phyloP scores from a whole-genome alignment of 2,329 filamentous ascomycete genomes.

The Nannizziopsis barbatae region DNA sequence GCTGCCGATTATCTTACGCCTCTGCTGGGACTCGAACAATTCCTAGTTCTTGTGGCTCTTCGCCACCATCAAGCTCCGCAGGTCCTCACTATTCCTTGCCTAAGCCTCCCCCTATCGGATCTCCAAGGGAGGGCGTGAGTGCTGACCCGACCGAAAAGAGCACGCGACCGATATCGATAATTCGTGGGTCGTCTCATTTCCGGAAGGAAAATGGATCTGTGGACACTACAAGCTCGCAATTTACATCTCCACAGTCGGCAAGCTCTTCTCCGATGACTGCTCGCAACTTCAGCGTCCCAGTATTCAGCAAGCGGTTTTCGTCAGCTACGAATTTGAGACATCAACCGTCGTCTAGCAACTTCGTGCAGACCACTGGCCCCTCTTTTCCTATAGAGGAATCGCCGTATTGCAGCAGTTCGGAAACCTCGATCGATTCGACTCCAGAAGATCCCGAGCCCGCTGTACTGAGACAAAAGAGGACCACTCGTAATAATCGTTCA shows the following conservation, averaged over 20 bases:
- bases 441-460: neutral
- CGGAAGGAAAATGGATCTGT: neutral
- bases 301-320: slow-evolving; percentile 26
- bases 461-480: neutral
- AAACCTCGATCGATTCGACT: slow-evolving; percentile 4
- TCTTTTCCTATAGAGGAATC: neutral
- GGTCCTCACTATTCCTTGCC: slow-evolving; percentile 15
- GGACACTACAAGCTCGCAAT: neutral
- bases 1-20: slow-evolving; percentile 18
- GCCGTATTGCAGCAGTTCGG: slow-evolving; percentile 2
- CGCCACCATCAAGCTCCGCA: slow-evolving; percentile 19
- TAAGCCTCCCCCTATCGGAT: slow-evolving; percentile 6
- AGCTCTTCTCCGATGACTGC: slow-evolving; percentile 20
- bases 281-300: slow-evolving; percentile 35
- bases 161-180: slow-evolving; percentile 5
- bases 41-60: slow-evolving; percentile 20
- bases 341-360: neutral
- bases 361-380: neutral
- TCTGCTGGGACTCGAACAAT: slow-evolving; percentile 20
- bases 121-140: neutral
- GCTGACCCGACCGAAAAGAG: neutral
- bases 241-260: neutral
- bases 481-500: neutral
- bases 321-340: neutral
- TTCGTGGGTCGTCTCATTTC: neutral